Evolutionary conservation across 495 filamentous ascomycete species (phyloP).

Genomic region (Neurospora sp.): DNA sequence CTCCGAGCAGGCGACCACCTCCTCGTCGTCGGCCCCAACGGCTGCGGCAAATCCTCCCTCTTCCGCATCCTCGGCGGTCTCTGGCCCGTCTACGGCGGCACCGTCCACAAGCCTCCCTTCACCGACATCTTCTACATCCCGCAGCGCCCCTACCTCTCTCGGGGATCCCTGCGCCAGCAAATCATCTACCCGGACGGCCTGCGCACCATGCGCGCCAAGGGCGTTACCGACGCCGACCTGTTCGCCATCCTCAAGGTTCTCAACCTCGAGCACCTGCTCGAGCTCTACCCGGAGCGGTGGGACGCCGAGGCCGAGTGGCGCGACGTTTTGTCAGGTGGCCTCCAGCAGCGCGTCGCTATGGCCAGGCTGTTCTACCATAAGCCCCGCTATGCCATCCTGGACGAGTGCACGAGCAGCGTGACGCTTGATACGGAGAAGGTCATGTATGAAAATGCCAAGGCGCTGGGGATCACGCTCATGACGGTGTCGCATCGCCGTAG

Average conservation of each 20-base stretch:
- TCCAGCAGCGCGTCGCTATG: conserved; percentile 98
- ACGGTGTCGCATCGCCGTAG: conserved; percentile 86
- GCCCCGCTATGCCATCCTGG: conserved; percentile 85
- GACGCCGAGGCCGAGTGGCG: conserved; percentile 96
- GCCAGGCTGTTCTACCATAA: conserved; percentile 91
- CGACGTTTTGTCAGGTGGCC: conserved; percentile 75
- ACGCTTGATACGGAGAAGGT: conserved; percentile 87
- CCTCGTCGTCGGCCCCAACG: conserved; percentile 91
- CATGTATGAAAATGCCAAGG: conserved; percentile 96
- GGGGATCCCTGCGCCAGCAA: conserved; percentile 83
- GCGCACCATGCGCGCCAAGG: conserved; percentile 75
- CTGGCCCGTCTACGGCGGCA: conserved; percentile 98
- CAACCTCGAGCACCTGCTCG: conserved; percentile 74
- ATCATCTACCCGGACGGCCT: conserved; percentile 93
- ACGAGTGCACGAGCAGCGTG: conserved; percentile 91
- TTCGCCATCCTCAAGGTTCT: conserved; percentile 65
- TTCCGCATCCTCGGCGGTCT: conserved; percentile 94
- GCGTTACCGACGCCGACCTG: conserved; percentile 74
- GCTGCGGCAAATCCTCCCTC: conserved; percentile 89
- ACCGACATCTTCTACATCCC: conserved; percentile 97
- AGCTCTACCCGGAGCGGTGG: conserved; percentile 69
- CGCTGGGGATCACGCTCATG: conserved; percentile 85
- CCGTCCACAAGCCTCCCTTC: conserved; percentile 78
- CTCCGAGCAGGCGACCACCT: conserved; percentile 82
- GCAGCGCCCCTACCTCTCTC: conserved; percentile 84